Evolutionary conservation across 192 early-diverging fungal species (phyloP).

Genomic region (Linnemannia schmuckeri): DNA sequence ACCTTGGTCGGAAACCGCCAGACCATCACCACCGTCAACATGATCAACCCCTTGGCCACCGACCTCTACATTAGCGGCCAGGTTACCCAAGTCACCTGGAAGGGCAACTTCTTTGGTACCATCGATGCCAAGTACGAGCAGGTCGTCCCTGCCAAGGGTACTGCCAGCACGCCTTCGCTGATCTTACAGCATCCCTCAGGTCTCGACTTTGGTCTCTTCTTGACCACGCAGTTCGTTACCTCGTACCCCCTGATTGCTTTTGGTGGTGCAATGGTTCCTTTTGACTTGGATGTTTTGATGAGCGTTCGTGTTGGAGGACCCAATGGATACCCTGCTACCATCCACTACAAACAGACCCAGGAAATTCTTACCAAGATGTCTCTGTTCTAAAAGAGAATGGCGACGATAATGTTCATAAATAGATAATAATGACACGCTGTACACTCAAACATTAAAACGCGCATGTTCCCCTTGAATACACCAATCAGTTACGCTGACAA

Average conservation of each 20-base stretch:
- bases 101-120: slow-evolving; percentile 43
- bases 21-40: slow-evolving; percentile 23
- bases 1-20: slow-evolving; percentile 41
- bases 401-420: slow-evolving; percentile 7
- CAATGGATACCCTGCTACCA: slow-evolving; percentile 46
- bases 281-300: slow-evolving; percentile 45
- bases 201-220: slow-evolving; percentile 38
- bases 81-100: slow-evolving; percentile 38
- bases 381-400: slow-evolving; percentile 14
- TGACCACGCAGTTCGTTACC: slow-evolving; percentile 37
- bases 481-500: not conserved
- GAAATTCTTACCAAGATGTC: slow-evolving; percentile 45
- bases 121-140: slow-evolving; percentile 35
- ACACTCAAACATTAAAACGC: not conserved
- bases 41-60: slow-evolving; percentile 49
- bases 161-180: slow-evolving; percentile 22
- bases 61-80: slow-evolving; percentile 36
- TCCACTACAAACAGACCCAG: slow-evolving; percentile 44
- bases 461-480: slow-evolving; percentile 6
- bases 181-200: slow-evolving; percentile 43
- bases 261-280: slow-evolving; percentile 42
- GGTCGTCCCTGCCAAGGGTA: slow-evolving; percentile 24
- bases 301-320: slow-evolving; percentile 38
- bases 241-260: slow-evolving; percentile 45
- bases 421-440: slow-evolving; percentile 10